These are phyloP conservation scores for Cafeteria roenbergensis DNA, from an alignment of 108 stramenopile genomes.

Conservation along the genomic window DNA sequence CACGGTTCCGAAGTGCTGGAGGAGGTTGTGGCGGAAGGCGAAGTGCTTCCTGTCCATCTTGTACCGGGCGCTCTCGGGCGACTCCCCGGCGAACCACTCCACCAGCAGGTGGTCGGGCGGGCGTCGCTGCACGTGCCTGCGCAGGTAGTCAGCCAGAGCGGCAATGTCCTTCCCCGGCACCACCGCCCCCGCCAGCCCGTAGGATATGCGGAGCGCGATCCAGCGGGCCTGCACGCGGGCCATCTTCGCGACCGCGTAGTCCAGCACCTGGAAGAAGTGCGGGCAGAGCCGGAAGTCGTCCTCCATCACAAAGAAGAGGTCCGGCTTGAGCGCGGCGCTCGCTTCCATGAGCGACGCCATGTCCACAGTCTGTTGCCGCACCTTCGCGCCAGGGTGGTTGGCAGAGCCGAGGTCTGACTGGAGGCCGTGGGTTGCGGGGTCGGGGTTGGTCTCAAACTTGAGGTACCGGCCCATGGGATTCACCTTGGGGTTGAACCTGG, in stretches of 20 bases:
- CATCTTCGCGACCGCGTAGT: background rate
- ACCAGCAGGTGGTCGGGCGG: constrained; percentile 51
- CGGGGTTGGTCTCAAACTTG: constrained; percentile 9
- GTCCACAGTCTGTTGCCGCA: constrained; percentile 22
- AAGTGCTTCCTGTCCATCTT: constrained; percentile 26
- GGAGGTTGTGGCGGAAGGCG: constrained; percentile 1
- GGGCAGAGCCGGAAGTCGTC: constrained; percentile 22
- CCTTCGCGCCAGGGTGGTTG: constrained; percentile 11
- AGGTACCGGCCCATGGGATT: constrained; percentile 8
- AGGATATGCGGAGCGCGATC: constrained; percentile 31
- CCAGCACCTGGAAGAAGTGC: constrained; percentile 3
- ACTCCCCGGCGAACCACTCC: constrained; percentile 54
- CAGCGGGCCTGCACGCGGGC: constrained; percentile 25
- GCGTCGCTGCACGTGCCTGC: constrained; percentile 27
- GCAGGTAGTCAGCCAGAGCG: constrained; percentile 28
- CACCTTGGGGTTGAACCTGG: background rate
- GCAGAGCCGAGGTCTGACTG: background rate
- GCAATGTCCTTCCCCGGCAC: constrained; percentile 30
- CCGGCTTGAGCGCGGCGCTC: background rate
- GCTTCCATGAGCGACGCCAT: background rate
- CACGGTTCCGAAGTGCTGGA: background rate
- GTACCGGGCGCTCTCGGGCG: constrained; percentile 7
- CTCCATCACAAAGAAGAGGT: constrained; percentile 18
- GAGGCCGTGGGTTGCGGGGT: background rate
- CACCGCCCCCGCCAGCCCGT: constrained; percentile 44